Evolutionary conservation across 2,329 filamentous ascomycete genomes (phyloP).

Genomic region (Chaetomiaceae sp.): DNA sequence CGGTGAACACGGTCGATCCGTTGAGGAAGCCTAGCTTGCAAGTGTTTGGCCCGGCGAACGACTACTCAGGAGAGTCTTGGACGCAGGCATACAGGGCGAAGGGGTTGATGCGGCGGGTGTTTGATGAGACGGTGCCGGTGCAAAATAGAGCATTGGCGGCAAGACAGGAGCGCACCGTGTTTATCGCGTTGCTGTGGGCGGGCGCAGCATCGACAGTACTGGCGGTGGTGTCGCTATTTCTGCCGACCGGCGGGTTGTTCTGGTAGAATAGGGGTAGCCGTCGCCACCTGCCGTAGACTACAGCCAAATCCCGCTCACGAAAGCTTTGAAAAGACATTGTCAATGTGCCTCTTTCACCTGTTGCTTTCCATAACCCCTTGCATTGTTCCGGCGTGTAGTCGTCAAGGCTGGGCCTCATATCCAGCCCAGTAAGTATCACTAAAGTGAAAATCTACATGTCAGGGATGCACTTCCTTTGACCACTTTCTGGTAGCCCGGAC

Average conservation of each 20-base stretch:
- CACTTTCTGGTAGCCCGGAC: no score
- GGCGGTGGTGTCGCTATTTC: conserved; percentile 22
- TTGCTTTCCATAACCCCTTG: no score
- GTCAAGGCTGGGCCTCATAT: no score
- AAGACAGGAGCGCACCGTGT: conserved; percentile 32
- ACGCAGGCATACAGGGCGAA: conserved; percentile 24
- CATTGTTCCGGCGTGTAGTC: no score
- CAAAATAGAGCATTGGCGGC: conserved; percentile 29
- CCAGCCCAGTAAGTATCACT: no score
- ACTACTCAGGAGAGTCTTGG: conserved; percentile 30
- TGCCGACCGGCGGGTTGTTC: conserved; percentile 25
- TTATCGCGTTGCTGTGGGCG: conserved; percentile 31
- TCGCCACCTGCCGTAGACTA: no score
- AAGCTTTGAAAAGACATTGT: no score
- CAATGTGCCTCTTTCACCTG: no score
- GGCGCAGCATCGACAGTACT: conserved; percentile 14
- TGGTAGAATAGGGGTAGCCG: not conserved
- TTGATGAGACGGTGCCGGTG: conserved; percentile 27
- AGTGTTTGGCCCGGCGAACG: conserved; percentile 31
- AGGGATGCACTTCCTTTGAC: not conserved
- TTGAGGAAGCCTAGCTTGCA: conserved; percentile 28
- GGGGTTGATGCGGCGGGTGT: conserved; percentile 26
- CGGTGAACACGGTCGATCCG: conserved; percentile 20
- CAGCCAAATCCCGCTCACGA: no score
- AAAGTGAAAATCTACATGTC: no score